phyloP scores from a whole-genome alignment of 2,329 filamentous ascomycete genomes.

The Verticillium nubilum region DNA sequence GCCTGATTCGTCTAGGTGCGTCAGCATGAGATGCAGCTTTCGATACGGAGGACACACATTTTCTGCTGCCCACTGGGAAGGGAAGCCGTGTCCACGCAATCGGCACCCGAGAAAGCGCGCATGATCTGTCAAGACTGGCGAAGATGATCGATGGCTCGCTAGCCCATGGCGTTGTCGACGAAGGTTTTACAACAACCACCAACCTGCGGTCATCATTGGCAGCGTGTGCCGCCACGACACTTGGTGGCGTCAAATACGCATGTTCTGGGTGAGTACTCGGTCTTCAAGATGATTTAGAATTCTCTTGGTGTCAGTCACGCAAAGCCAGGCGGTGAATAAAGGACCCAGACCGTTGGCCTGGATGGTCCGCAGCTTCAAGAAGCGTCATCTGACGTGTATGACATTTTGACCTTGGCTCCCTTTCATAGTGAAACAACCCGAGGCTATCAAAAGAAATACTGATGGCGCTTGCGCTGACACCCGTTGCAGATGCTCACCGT shows the following conservation, averaged over 20 bases:
- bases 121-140: background rate
- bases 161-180: background rate
- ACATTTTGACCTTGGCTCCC: background rate
- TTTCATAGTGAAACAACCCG: background rate
- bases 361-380: too few relatives aligned
- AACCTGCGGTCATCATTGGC: background rate
- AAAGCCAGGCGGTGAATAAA: background rate
- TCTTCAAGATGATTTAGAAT: background rate
- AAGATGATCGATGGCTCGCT: background rate
- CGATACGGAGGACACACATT: background rate
- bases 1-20: background rate
- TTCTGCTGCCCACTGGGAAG: background rate
- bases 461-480: background rate
- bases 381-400: background rate
- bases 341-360: background rate
- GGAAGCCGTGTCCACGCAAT: background rate
- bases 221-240: background rate
- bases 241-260: background rate
- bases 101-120: background rate
- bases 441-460: background rate
- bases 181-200: background rate
- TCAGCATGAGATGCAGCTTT: background rate
- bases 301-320: background rate
- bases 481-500: background rate
- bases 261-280: background rate